Conservation (phyloP, 2,329 filamentous ascomycete genomes). For the Pseudocercospora vitis region DNA sequence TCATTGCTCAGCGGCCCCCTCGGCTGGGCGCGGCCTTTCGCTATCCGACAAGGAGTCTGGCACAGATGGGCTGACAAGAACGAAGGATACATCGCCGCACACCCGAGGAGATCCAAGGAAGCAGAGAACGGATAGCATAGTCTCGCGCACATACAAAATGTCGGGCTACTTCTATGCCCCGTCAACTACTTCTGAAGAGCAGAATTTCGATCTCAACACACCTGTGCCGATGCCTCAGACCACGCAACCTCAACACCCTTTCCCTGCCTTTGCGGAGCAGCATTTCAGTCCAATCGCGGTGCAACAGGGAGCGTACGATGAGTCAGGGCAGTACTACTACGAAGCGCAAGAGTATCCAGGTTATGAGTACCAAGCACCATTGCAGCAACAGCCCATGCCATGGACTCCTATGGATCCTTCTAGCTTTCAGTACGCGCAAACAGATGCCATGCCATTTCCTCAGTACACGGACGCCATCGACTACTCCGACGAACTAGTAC, state of each 20-base stretch:
- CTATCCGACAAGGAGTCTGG: neutral
- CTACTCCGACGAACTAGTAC: slow-evolving; percentile 3
- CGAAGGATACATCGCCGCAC: slow-evolving; percentile 7
- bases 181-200: slow-evolving; percentile 15
- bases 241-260: slow-evolving; percentile 9
- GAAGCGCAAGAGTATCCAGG: slow-evolving; percentile 15
- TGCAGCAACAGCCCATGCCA: slow-evolving; percentile 1
- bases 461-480: slow-evolving; percentile 21
- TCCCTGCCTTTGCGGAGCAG: slow-evolving; percentile 13
- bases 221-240: slow-evolving; percentile 12
- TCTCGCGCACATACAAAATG: slow-evolving; percentile 17
- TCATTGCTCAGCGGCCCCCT: no score
- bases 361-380: slow-evolving; percentile 10
- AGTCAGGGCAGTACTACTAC: slow-evolving; percentile 15
- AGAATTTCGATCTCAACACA: slow-evolving; percentile 21
- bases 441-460: slow-evolving; percentile 14
- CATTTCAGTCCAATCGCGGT: slow-evolving; percentile 6
- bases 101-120: slow-evolving; percentile 8
- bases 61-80: slow-evolving; percentile 9
- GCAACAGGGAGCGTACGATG: slow-evolving; percentile 11
- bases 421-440: slow-evolving; percentile 12
- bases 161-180: slow-evolving; percentile 26
- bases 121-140: slow-evolving; percentile 12
- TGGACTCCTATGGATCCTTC: slow-evolving; percentile 20
- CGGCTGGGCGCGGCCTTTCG: no score